Base-by-base conservation (phyloP, 306 rosid species). In the Begonia loranthoides region DNA sequence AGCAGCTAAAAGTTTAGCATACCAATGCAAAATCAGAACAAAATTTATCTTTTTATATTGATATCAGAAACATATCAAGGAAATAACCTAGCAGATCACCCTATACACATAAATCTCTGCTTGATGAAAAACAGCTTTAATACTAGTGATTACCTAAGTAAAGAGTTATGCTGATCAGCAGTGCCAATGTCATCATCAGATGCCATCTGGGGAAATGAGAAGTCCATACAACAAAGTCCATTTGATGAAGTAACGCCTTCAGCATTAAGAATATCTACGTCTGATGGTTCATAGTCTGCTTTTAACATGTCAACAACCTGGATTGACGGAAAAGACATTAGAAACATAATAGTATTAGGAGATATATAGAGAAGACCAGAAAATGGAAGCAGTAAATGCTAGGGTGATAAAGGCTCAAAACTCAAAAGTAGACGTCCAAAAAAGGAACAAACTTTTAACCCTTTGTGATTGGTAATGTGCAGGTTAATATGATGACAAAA, bases 171-270 rank as follows among this genome's bases (percentile, higher is more conserved):
- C 55, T 57, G 74, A 64, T 86, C 93, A n/a, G 55, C 57, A 58
- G 68, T 52, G 65, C 73, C 75, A 33, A 66, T 62, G 54, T 60
- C 61, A 57, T 86, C 93, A 50, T 80, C 83, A 52, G 84, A 66
- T 62, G 68, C 71, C 48, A 81, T 49, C 48, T 56, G 84, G 58
- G 95, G 94, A 73, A 92, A 86, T 68, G 99, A 83, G 74, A 86
- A 92, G 66, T 92, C 99, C 48, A 80, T 86, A 71, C 76, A 76
- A 50, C 88, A 92, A 51, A 92, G 87, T 57, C 99, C 99, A 76
- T 92, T 92, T 45, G 92, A 80, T 70, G 99, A 78, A 70, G 90
- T 92, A 61, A 82, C 92, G 58, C 99, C 94, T 77, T 86, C 99
- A 38, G 96, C 95, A 63, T 80, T 80, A 17, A 92, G 87, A 56